Evolutionary conservation across 805 yeast genomes (phyloP).

Genomic region (Metschnikowia shivogae): DNA sequence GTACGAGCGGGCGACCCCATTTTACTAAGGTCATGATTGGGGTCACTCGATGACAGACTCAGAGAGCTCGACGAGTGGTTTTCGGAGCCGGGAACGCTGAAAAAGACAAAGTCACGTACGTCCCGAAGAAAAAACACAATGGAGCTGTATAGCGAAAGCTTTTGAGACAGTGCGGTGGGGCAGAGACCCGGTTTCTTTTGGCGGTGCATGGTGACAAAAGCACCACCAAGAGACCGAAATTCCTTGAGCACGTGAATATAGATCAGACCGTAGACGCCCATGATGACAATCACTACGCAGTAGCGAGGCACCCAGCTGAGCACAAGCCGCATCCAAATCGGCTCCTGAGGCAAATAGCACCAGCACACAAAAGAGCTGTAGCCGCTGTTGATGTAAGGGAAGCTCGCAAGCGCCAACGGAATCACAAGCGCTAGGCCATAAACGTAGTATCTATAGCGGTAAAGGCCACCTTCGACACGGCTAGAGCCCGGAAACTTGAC

Average conservation of each 20-base stretch:
- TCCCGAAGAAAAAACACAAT: conserved; percentile 25
- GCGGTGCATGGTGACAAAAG: conserved; percentile 31
- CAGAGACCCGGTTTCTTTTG: conserved; percentile 8
- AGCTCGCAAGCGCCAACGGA: conserved; percentile 65
- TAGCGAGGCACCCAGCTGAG: conserved; percentile 83
- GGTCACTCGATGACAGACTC: conserved; percentile 6
- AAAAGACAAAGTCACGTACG: conserved; percentile 23
- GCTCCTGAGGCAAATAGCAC: conserved; percentile 74
- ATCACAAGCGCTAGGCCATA: conserved; percentile 55
- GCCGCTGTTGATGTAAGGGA: conserved; percentile 62
- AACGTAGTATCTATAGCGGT: conserved; percentile 50
- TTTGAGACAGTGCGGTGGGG: conserved; percentile 15
- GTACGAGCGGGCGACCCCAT: conserved; percentile 4
- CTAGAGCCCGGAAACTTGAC: conserved; percentile 39
- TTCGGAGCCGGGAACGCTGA: conserved; percentile 27
- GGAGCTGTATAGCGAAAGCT: conserved; percentile 34
- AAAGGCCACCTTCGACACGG: conserved; percentile 69
- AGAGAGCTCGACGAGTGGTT: not conserved
- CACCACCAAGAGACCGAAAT: conserved; percentile 51
- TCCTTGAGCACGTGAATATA: conserved; percentile 69
- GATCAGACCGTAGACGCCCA: conserved; percentile 62
- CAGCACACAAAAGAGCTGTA: conserved; percentile 64
- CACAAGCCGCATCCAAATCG: conserved; percentile 68
- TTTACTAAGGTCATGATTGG: not conserved
- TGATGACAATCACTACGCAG: conserved; percentile 56